A percentile compares a stretch with the other conserved stretches of the same genome.
These are phyloP conservation scores for Populus hybrid DNA, from an alignment of 441 rosid genomes.

Conservation along the genomic window DNA sequence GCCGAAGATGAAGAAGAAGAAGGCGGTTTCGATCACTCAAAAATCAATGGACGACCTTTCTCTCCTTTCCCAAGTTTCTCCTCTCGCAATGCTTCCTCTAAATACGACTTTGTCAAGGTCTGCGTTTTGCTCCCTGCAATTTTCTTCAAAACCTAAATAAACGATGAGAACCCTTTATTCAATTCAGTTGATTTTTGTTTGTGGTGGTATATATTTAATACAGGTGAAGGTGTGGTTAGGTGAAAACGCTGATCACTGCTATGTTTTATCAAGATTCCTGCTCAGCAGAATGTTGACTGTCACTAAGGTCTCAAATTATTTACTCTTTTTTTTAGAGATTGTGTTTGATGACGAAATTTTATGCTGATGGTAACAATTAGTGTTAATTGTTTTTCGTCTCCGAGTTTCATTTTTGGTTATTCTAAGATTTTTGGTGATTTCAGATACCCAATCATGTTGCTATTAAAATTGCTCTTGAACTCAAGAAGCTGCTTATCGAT, in stretches of 20 bases:
- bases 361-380: background rate
- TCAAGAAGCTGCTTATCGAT: constrained; percentile 92
- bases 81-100: constrained; percentile 87
- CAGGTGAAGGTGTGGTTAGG: constrained; percentile 99
- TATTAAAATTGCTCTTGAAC: constrained; percentile 88
- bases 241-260: constrained; percentile 92
- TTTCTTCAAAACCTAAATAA: background rate
- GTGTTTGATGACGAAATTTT: background rate
- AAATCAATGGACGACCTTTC: constrained; percentile 10
- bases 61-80: constrained; percentile 50
- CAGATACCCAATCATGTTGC: constrained; percentile 98
- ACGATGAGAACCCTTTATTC: background rate
- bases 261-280: constrained; percentile 90
- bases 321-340: background rate
- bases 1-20: constrained; percentile 15
- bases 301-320: constrained; percentile 60
- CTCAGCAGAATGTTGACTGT: constrained; percentile 96
- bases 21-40: constrained; percentile 14
- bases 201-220: background rate
- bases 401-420: background rate
- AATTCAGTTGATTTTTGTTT: background rate
- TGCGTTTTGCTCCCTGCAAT: background rate
- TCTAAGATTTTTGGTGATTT: constrained; percentile 13
- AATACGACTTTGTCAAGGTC: constrained; percentile 98
- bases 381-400: background rate